phyloP scores from a whole-genome alignment of 2,329 filamentous ascomycete genomes.

The Venturia asperata region DNA sequence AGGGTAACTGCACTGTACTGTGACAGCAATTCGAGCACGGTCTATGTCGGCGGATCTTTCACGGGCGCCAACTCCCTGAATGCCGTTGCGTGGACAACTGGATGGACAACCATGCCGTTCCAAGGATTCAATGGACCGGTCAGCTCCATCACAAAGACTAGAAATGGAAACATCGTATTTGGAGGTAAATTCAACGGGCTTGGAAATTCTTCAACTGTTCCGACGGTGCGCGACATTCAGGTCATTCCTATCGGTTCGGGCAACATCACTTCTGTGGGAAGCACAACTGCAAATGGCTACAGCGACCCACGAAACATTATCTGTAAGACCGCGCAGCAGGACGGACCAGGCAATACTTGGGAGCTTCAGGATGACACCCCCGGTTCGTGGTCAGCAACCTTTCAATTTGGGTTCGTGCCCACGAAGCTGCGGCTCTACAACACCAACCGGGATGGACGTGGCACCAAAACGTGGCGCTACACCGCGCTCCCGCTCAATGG shows the following conservation, averaged over 20 bases:
- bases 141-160: constrained; percentile 70
- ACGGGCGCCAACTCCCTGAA: constrained; percentile 75
- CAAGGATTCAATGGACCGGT: constrained; percentile 92
- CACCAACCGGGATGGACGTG: constrained; percentile 72
- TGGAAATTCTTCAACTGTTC: constrained; percentile 65
- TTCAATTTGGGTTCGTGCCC: constrained; percentile 77
- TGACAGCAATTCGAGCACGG: constrained; percentile 66
- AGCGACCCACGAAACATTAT: constrained; percentile 72
- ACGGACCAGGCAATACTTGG: constrained; percentile 73
- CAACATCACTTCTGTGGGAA: constrained; percentile 60
- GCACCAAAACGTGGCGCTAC: constrained; percentile 82
- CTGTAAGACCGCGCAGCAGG: constrained; percentile 63
- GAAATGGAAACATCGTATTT: constrained; percentile 82
- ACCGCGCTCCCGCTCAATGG: constrained; percentile 79
- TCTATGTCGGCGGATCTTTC: constrained; percentile 89
- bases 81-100: constrained; percentile 70
- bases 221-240: constrained; percentile 63
- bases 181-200: constrained; percentile 84
- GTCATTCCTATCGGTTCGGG: constrained; percentile 78
- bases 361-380: constrained; percentile 65
- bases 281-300: constrained; percentile 56
- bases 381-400: constrained; percentile 77
- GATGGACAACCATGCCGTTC: constrained; percentile 77
- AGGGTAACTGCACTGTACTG: constrained; percentile 77
- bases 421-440: constrained; percentile 86